Conservation (phyloP, 2,329 filamentous ascomycete genomes). For the Teratosphaeria destructans region DNA sequence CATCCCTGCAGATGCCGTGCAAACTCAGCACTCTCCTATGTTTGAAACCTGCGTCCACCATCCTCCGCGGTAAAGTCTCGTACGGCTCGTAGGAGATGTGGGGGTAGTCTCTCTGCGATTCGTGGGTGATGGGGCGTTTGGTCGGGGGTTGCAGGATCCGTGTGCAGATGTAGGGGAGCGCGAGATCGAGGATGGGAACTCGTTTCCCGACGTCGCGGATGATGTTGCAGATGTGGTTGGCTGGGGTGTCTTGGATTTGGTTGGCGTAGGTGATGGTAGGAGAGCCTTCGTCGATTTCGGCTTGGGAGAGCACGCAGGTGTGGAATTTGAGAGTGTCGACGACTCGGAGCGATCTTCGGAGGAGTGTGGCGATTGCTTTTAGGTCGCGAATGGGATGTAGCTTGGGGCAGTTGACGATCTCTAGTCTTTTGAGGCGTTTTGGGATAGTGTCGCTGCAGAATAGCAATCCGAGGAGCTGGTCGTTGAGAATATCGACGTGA, state of each 20-base stretch:
- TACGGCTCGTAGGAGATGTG: constrained; percentile 6
- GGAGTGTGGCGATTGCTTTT: constrained; percentile 5
- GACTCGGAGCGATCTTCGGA: constrained; percentile 7
- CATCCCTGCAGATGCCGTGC: constrained; percentile 1
- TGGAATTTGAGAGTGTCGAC: constrained; percentile 14
- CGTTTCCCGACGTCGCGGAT: constrained; percentile 8
- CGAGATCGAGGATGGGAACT: constrained; percentile 13
- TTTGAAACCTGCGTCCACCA: constrained; percentile 10
- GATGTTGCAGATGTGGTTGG: constrained; percentile 14
- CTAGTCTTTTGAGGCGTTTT: constrained; percentile 9
- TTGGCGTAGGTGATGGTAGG: constrained; percentile 1
- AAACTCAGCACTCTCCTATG: constrained; percentile 12
- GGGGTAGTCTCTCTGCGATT: constrained; percentile 1
- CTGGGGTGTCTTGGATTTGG: constrained; percentile 8
- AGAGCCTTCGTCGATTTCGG: background rate
- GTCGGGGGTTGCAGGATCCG: constrained; percentile 6
- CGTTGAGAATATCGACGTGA: constrained; percentile 3
- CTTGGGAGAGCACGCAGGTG: background rate
- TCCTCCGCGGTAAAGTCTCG: constrained; percentile 6
- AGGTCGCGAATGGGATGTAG: constrained; percentile 5
- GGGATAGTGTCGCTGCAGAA: constrained; percentile 11
- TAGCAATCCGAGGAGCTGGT: constrained; percentile 4
- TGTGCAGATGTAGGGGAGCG: constrained; percentile 13
- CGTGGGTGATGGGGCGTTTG: background rate
- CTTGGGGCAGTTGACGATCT: constrained; percentile 11